Percentiles rank a stretch among this genome's conserved stretches.
Conservation (phyloP, 2,329 filamentous ascomycete species). For the Fusarium tuaranense region DNA sequence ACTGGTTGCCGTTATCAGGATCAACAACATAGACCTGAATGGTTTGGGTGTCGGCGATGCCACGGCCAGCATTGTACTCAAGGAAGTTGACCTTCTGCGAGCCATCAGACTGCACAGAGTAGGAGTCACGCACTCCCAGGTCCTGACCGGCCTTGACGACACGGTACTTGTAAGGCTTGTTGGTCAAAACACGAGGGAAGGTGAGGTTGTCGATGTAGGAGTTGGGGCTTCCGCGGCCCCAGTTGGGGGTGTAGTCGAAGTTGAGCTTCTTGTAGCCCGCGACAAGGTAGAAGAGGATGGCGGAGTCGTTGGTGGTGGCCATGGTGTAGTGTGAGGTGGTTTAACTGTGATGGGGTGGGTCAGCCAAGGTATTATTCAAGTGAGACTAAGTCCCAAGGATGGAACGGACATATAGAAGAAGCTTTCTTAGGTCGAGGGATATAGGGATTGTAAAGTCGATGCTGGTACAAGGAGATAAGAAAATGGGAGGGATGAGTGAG, state of each 20-base stretch:
- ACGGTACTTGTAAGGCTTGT: constrained; percentile 23
- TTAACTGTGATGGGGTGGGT: not conserved
- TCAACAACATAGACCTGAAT: constrained; percentile 23
- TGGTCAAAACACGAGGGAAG: constrained; percentile 14
- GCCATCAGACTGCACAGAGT: constrained; percentile 2
- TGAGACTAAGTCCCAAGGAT: not conserved
- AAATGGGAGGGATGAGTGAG: not conserved
- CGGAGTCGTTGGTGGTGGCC: not conserved
- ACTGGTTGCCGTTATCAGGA: constrained; percentile 10
- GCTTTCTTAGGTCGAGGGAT: not conserved
- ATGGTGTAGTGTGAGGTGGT: not conserved
- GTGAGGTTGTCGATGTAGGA: constrained; percentile 25
- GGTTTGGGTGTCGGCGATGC: constrained; percentile 14
- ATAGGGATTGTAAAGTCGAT: not conserved
- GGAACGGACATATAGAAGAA: not conserved
- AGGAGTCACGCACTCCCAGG: constrained; percentile 6
- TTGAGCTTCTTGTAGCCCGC: not conserved
- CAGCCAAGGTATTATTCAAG: not conserved
- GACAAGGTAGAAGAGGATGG: constrained; percentile 1
- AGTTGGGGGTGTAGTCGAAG: constrained; percentile 20
- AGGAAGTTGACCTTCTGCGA: constrained; percentile 24
- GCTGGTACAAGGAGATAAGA: not conserved
- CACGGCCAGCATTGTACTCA: constrained; percentile 18
- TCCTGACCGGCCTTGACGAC: constrained; percentile 13
- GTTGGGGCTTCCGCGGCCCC: constrained; percentile 22